Evolutionary conservation across 768 basidiomycete species (phyloP).

Genomic region (Inosperma sp.): DNA sequence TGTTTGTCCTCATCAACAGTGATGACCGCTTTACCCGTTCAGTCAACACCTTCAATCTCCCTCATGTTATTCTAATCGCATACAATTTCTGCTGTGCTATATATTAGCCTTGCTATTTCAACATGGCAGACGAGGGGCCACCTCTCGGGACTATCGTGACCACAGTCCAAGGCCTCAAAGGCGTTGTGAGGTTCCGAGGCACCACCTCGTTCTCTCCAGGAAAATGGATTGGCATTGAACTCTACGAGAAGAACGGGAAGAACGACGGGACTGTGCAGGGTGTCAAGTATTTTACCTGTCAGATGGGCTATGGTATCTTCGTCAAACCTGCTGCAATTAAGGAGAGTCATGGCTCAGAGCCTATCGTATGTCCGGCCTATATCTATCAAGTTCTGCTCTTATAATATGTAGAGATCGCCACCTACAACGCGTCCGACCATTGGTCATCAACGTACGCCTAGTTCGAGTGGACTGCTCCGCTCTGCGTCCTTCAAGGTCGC

Average conservation of each 20-base stretch:
- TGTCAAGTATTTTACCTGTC: constrained; percentile 76
- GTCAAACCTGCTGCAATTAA: constrained; percentile 83
- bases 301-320: constrained; percentile 77
- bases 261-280: constrained; percentile 91
- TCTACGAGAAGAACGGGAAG: constrained; percentile 82
- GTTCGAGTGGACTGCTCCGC: constrained; percentile 38
- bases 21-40: neutral
- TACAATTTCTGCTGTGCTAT: neutral
- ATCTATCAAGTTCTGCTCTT: neutral
- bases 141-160: constrained; percentile 71
- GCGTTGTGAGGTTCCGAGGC: constrained; percentile 83
- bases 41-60: too few relatives aligned
- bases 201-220: constrained; percentile 79
- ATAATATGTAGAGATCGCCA: constrained; percentile 19
- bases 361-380: constrained; percentile 18
- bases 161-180: constrained; percentile 67
- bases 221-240: constrained; percentile 93
- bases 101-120: neutral
- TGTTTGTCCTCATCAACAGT: constrained; percentile 9
- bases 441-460: constrained; percentile 59
- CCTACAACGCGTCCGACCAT: constrained; percentile 21
- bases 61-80: too few relatives aligned
- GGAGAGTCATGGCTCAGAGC: constrained; percentile 46
- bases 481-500: constrained; percentile 36
- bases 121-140: constrained; percentile 25